phyloP scores from a whole-genome alignment of 768 basidiomycete species.

The Auricularia cornea region DNA sequence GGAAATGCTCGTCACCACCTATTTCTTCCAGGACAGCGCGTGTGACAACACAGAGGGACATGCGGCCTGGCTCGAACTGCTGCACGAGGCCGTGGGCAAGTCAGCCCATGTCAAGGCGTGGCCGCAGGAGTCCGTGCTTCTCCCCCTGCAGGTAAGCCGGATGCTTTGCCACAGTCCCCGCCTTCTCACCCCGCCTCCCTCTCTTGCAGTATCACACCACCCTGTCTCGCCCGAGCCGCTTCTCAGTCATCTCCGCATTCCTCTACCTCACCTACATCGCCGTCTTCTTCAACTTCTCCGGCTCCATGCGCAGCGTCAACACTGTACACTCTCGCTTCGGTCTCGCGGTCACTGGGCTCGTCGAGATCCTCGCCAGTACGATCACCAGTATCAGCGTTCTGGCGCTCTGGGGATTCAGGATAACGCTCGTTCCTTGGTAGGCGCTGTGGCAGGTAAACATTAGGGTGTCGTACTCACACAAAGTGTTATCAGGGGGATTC shows the following conservation, averaged over 20 bases:
- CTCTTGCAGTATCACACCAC: conserved; percentile 13
- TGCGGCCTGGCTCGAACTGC: conserved; percentile 49
- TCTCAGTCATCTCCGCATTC: conserved; percentile 59
- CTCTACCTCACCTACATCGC: conserved; percentile 69
- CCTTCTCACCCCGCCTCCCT: conserved; percentile 1
- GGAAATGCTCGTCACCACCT: conserved; percentile 68
- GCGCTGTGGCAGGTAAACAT: conserved; percentile 12
- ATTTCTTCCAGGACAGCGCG: conserved; percentile 70
- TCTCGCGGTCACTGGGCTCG: conserved; percentile 85
- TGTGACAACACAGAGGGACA: conserved; percentile 60
- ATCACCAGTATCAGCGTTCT: conserved; percentile 91
- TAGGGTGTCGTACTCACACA: neutral
- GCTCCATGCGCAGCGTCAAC: conserved; percentile 67
- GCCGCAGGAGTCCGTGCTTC: conserved; percentile 34
- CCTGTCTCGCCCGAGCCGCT: conserved; percentile 9
- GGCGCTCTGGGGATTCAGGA: conserved; percentile 78
- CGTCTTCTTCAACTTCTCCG: conserved; percentile 67
- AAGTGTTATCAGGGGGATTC: conserved; percentile 52
- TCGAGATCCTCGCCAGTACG: conserved; percentile 87
- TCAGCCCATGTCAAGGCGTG: conserved; percentile 30
- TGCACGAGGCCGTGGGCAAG: conserved; percentile 35
- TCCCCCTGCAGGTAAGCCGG: conserved; percentile 36
- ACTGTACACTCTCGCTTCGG: conserved; percentile 87
- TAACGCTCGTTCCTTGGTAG: conserved; percentile 86
- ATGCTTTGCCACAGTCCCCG: conserved; percentile 2